A percentile compares a stretch with the other conserved stretches of the same genome.
Evolutionary conservation across 2,329 filamentous ascomycete species (phyloP).

Genomic region (Colletotrichum magnum): DNA sequence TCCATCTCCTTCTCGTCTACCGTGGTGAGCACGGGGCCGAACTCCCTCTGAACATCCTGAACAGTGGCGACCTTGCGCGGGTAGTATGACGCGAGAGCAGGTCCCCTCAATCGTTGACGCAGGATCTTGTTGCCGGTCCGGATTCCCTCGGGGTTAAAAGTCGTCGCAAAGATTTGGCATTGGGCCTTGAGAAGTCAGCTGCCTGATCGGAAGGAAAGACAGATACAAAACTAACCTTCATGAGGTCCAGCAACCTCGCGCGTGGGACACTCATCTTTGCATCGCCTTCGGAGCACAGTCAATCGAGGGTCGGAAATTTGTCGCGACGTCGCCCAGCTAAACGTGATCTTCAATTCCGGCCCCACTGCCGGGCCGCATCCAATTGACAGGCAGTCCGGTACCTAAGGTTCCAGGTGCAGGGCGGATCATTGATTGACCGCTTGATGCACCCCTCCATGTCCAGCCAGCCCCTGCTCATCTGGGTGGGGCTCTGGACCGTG

Average conservation of each 20-base stretch:
- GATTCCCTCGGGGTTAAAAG: slow-evolving; percentile 86
- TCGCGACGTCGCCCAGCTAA: slow-evolving; percentile 28
- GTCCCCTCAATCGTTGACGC: slow-evolving; percentile 89
- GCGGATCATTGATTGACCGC: slow-evolving; percentile 33
- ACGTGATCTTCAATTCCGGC: slow-evolving; percentile 17
- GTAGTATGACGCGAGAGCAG: slow-evolving; percentile 88
- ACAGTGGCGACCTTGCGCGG: slow-evolving; percentile 81
- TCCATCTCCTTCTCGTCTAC: slow-evolving; percentile 85
- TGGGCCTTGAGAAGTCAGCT: slow-evolving; percentile 72
- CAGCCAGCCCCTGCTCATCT: too few species aligned
- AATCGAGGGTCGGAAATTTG: slow-evolving; percentile 31
- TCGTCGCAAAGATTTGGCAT: slow-evolving; percentile 92
- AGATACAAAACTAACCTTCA: slow-evolving; percentile 73
- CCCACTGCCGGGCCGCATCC: background rate
- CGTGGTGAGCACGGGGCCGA: slow-evolving; percentile 75
- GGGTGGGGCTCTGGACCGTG: background rate
- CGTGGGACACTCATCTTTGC: slow-evolving; percentile 74
- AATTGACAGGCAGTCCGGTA: background rate
- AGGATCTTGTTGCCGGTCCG: slow-evolving; percentile 94
- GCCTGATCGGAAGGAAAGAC: background rate
- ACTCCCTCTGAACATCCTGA: slow-evolving; percentile 79
- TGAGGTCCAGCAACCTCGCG: slow-evolving; percentile 76
- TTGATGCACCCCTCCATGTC: background rate
- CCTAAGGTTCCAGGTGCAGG: too few species aligned
- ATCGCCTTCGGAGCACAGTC: slow-evolving; percentile 42